A percentile compares a stretch with the other conserved stretches of the same genome.
These are phyloP conservation scores for Ramichloridium luteum DNA, from an alignment of 2,329 filamentous ascomycete species.

Conservation along the genomic window DNA sequence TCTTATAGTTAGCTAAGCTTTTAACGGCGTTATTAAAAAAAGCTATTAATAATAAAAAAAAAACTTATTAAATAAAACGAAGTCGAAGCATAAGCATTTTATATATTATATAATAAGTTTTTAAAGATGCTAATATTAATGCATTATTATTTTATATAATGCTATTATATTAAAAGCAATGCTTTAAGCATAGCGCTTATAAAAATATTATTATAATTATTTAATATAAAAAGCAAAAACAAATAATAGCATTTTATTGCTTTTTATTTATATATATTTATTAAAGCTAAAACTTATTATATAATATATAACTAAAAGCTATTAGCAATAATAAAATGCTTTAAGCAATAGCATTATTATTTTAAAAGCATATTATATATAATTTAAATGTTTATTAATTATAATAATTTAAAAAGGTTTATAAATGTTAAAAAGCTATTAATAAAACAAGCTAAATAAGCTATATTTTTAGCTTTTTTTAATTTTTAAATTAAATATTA, in stretches of 20 bases:
- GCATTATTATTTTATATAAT: background rate
- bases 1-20: background rate
- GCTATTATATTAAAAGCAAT: constrained; percentile 1
- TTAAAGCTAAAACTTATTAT: constrained; percentile 7
- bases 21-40: constrained; percentile 1
- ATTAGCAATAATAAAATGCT: constrained; percentile 5
- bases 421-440: constrained; percentile 5
- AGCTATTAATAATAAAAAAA: background rate
- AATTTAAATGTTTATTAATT: constrained; percentile 6
- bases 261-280: constrained; percentile 9
- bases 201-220: background rate
- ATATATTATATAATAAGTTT: background rate
- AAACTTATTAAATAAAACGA: background rate
- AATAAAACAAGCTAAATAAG: constrained; percentile 4
- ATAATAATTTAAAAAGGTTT: constrained; percentile 7
- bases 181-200: background rate
- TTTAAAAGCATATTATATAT: constrained; percentile 1
- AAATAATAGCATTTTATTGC: no score
- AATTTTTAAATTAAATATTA: constrained; percentile 8
- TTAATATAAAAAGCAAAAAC: no score
- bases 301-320: constrained; percentile 9
- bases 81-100: background rate
- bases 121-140: constrained; percentile 1
- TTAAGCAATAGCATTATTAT: constrained; percentile 7
- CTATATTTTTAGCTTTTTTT: constrained; percentile 4